phyloP scores from a whole-genome alignment of 345 rosid genomes.

The Moricandia moricandioides region DNA sequence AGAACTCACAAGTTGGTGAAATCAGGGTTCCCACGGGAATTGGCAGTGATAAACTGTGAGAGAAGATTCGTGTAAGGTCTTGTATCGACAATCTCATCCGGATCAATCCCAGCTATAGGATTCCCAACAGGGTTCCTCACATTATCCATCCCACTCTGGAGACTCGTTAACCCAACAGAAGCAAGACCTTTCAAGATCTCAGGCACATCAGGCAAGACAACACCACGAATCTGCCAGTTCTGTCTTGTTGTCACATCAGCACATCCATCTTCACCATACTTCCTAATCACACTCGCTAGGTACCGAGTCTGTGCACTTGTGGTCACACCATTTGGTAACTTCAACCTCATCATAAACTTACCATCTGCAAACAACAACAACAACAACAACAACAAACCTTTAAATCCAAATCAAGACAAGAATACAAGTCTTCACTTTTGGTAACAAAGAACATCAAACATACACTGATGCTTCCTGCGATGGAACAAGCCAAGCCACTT shows the following conservation, averaged over 20 bases:
- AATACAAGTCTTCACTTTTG: not conserved
- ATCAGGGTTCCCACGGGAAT: conserved; percentile 69
- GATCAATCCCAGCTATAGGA: conserved; percentile 94
- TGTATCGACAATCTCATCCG: conserved; percentile 79
- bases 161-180: conserved; percentile 77
- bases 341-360: conserved; percentile 95
- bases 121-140: conserved; percentile 95
- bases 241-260: conserved; percentile 93
- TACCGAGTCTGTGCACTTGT: conserved; percentile 84
- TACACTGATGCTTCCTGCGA: conserved; percentile 84
- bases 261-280: conserved; percentile 91
- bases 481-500: conserved; percentile 98
- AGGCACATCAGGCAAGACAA: conserved; percentile 81
- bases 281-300: conserved; percentile 79
- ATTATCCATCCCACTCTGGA: conserved; percentile 98
- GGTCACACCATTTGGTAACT: conserved; percentile 94
- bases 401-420: not conserved
- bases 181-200: conserved; percentile 80
- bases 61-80: conserved; percentile 76
- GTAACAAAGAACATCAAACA: conserved; percentile 22
- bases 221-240: conserved; percentile 97
- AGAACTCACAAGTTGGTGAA: conserved; percentile 69
- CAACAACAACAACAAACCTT: conserved; percentile 1
- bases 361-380: conserved; percentile 55
- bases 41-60: conserved; percentile 76